Evolutionary conservation across 352 stramenopile species (phyloP).

Genomic region (Pythium utonaiense): DNA sequence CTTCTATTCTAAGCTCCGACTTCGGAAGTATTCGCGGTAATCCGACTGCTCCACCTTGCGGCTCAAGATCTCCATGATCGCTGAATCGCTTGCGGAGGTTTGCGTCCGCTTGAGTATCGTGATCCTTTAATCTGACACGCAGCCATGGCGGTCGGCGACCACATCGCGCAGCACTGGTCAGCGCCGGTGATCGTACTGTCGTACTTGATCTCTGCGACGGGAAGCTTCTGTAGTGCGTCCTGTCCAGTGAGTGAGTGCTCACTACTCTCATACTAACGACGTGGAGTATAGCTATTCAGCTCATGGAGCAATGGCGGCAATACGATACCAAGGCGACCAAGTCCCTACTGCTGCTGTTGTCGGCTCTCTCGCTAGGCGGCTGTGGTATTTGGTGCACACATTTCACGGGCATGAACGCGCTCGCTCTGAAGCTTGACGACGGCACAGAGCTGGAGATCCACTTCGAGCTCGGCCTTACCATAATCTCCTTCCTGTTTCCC

Average conservation of each 20-base stretch:
- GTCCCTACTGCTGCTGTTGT: constrained; percentile 35
- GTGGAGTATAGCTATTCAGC: constrained; percentile 46
- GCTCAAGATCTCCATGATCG: no score
- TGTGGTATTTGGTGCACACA: constrained; percentile 76
- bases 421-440: constrained; percentile 40
- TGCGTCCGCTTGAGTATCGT: no score
- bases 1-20: no score
- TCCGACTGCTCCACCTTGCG: no score
- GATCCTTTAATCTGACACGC: no score
- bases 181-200: constrained; percentile 34
- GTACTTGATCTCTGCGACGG: constrained; percentile 62
- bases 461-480: constrained; percentile 54
- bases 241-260: no score
- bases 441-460: constrained; percentile 38
- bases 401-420: constrained; percentile 67
- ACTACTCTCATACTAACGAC: no score
- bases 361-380: constrained; percentile 44
- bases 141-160: neutral
- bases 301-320: constrained; percentile 72
- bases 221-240: constrained; percentile 57
- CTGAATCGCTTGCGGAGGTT: no score
- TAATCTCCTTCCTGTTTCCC: constrained; percentile 54
- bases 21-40: no score
- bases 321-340: constrained; percentile 31
- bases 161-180: constrained; percentile 16